These are phyloP conservation scores for Digitaria exilis DNA, from an alignment of 202 grass and related monocot genomes.

Conservation along the genomic window DNA sequence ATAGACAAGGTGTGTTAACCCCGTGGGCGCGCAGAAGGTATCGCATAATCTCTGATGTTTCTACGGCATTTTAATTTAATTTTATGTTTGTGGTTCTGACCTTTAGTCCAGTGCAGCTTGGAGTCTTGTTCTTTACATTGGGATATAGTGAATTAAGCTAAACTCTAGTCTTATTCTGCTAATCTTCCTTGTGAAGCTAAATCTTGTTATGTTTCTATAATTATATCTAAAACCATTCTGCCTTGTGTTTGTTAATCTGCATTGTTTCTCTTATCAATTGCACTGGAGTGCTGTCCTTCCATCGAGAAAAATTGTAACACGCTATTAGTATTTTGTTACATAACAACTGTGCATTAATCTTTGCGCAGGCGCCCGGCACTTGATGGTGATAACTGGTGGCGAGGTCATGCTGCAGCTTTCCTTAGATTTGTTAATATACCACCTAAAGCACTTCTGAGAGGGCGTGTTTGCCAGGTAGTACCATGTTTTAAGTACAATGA, in stretches of 20 bases:
- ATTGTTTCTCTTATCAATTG: constrained; percentile 11
- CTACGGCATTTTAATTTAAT: constrained; percentile 19
- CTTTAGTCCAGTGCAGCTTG: constrained; percentile 19
- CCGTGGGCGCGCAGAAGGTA: constrained; percentile 87
- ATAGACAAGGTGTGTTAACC: constrained; percentile 93
- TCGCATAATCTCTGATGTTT: constrained; percentile 13
- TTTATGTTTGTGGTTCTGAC: constrained; percentile 20
- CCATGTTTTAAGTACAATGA: constrained; percentile 2
- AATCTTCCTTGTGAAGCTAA: constrained; percentile 16
- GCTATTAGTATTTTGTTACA: constrained; percentile 19
- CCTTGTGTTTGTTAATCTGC: constrained; percentile 8
- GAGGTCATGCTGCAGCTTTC: constrained; percentile 94
- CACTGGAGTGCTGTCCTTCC: background rate
- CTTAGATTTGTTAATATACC: constrained; percentile 83
- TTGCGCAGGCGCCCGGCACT: constrained; percentile 78
- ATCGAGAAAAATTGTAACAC: constrained; percentile 7
- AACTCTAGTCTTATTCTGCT: constrained; percentile 12
- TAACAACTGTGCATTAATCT: constrained; percentile 27
- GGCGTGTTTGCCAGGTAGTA: constrained; percentile 82
- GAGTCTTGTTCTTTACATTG: constrained; percentile 4
- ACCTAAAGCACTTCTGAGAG: constrained; percentile 73
- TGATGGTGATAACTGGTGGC: constrained; percentile 99
- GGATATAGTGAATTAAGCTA: constrained; percentile 30
- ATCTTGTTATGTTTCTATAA: constrained; percentile 9
- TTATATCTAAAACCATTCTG: constrained; percentile 28